phyloP scores from a whole-genome alignment of 2,329 filamentous ascomycete genomes.

The Hansfordia pulvinata region DNA sequence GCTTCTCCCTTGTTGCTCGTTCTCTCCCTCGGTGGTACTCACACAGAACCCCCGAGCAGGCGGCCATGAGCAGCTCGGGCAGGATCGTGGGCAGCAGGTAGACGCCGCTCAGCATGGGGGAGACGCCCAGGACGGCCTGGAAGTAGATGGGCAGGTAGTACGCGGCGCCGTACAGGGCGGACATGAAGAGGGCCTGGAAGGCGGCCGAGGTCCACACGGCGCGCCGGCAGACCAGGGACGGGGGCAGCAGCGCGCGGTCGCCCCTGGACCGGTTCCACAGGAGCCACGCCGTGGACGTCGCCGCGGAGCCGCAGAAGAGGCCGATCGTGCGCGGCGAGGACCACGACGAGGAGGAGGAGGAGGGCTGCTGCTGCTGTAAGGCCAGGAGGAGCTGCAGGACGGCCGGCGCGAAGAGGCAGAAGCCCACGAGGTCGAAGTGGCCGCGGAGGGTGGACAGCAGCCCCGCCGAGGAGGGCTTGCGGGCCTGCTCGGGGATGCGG shows the following conservation, averaged over 20 bases:
- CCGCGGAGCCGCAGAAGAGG: slow-evolving; percentile 17
- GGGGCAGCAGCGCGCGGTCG: slow-evolving; percentile 22
- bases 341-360: slow-evolving; percentile 22
- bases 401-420: too few relatives aligned
- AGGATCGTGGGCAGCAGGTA: background rate
- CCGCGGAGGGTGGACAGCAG: slow-evolving; percentile 7
- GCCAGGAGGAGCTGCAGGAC: too few relatives aligned
- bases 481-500: slow-evolving; percentile 5
- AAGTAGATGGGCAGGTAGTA: slow-evolving; percentile 38
- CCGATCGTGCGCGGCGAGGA: slow-evolving; percentile 17
- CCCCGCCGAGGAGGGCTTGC: slow-evolving; percentile 5
- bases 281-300: slow-evolving; percentile 18
- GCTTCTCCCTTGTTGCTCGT: too few relatives aligned
- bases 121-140: slow-evolving; percentile 50
- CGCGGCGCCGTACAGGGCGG: slow-evolving; percentile 19
- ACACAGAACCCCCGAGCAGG: slow-evolving; percentile 12
- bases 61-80: slow-evolving; percentile 14
- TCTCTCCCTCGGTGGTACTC: too few relatives aligned
- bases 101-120: slow-evolving; percentile 51
- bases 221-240: slow-evolving; percentile 21
- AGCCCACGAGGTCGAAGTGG: too few relatives aligned
- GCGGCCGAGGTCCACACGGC: slow-evolving; percentile 16
- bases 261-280: slow-evolving; percentile 17
- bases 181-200: slow-evolving; percentile 18
- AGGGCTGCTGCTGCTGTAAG: slow-evolving; percentile 9